phyloP scores from a whole-genome alignment of 805 yeast genomes.

The Lachancea sp. region DNA sequence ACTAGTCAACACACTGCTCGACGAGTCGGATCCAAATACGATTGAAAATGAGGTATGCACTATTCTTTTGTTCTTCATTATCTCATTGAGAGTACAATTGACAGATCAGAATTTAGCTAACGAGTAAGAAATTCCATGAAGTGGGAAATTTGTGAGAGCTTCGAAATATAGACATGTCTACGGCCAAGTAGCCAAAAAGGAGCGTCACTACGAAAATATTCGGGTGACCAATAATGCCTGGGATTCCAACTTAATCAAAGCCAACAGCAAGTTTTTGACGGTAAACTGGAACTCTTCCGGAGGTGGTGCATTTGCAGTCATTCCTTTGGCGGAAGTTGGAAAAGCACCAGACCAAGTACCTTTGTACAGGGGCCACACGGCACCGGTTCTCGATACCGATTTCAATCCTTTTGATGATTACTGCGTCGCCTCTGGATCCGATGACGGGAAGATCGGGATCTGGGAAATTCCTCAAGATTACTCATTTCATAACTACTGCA shows the following conservation, averaged over 20 bases:
- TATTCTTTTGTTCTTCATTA: background rate
- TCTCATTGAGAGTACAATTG: background rate
- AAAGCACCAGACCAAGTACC: conserved; percentile 92
- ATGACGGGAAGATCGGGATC: conserved; percentile 71
- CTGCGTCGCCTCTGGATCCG: conserved; percentile 72
- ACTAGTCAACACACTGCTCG: background rate
- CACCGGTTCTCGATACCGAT: conserved; percentile 90
- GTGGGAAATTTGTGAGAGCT: conserved; percentile 90
- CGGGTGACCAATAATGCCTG: conserved; percentile 87
- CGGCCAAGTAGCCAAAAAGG: conserved; percentile 71
- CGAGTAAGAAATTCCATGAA: conserved; percentile 16
- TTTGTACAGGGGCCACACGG: conserved; percentile 91
- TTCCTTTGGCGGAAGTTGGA: conserved; percentile 81
- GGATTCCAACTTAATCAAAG: conserved; percentile 86
- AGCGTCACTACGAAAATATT: conserved; percentile 42
- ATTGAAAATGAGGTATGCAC: conserved; percentile 1
- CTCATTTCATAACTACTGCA: conserved; percentile 56
- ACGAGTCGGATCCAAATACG: background rate
- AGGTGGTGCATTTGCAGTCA: conserved; percentile 95
- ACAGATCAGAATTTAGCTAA: background rate
- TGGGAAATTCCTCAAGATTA: conserved; percentile 86
- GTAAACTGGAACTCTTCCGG: conserved; percentile 94
- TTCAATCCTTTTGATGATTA: conserved; percentile 85
- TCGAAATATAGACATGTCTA: conserved; percentile 95
- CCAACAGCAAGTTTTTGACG: conserved; percentile 79